phyloP scores from a whole-genome alignment of 2,329 filamentous ascomycete species.

The Colletotrichum magnum region DNA sequence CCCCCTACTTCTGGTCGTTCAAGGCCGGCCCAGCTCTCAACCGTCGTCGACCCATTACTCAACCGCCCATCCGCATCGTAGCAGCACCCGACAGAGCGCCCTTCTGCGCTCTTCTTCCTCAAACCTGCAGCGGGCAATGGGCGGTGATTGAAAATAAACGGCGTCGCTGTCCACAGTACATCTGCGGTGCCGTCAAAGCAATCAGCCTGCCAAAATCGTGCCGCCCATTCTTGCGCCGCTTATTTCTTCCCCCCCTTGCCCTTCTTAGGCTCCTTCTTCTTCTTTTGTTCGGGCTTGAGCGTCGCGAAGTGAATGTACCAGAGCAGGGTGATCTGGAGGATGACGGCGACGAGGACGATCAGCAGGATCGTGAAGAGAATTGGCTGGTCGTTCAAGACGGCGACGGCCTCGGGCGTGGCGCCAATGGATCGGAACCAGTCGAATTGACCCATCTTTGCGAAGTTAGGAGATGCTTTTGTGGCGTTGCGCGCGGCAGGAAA shows the following conservation, averaged over 20 bases:
- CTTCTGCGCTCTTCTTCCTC: background rate
- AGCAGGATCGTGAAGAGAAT: conserved; percentile 71
- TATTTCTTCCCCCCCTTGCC: conserved; percentile 48
- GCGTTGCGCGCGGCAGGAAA: background rate
- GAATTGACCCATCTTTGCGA: conserved; percentile 64
- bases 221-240: background rate
- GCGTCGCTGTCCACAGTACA: background rate
- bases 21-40: background rate
- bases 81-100: background rate
- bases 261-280: conserved; percentile 64
- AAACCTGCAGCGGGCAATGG: background rate
- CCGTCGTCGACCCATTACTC: conserved; percentile 24
- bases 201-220: background rate
- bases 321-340: conserved; percentile 61
- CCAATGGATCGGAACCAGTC: conserved; percentile 70
- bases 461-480: no score
- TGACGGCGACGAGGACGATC: conserved; percentile 65
- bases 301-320: conserved; percentile 74
- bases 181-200: background rate
- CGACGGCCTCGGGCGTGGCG: conserved; percentile 70
- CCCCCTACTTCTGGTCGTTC: background rate
- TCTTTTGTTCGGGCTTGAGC: conserved; percentile 72
- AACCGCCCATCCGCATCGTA: background rate
- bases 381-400: conserved; percentile 73
- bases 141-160: background rate